A percentile compares a stretch with the other conserved stretches of the same genome.
These are phyloP conservation scores for Colletotrichum falcatum DNA, from an alignment of 2,329 filamentous ascomycete species.

Conservation along the genomic window DNA sequence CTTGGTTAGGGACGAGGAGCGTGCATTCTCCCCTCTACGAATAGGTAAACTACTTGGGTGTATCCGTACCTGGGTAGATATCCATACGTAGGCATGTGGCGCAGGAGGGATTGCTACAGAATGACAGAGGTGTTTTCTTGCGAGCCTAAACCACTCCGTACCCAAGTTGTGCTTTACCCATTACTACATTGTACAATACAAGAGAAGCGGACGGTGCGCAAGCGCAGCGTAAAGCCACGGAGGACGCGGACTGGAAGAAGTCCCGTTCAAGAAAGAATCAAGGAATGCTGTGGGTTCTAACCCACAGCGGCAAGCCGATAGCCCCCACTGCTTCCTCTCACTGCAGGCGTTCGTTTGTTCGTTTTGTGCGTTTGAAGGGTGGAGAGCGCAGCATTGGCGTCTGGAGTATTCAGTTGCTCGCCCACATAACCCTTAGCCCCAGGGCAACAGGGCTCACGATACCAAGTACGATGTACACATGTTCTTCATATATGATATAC, in stretches of 20 bases:
- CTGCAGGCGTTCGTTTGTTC: constrained; percentile 25
- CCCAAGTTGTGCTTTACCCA: background rate
- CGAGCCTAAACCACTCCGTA: background rate
- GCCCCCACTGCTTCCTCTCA: background rate
- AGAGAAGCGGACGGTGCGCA: background rate
- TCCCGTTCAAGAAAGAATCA: background rate
- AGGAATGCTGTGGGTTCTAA: background rate
- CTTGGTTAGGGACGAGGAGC: constrained; percentile 10
- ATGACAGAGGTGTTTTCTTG: background rate
- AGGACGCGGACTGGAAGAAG: background rate
- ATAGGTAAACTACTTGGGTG: background rate
- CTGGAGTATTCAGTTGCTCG: constrained; percentile 4
- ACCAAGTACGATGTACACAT: too few relatives aligned
- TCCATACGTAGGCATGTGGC: background rate
- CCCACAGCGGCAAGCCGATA: background rate
- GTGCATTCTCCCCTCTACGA: background rate
- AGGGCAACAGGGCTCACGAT: background rate
- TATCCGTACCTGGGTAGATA: too few relatives aligned
- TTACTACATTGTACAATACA: too few relatives aligned
- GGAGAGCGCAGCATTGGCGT: constrained; percentile 28
- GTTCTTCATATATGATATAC: too few relatives aligned
- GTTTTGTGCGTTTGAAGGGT: constrained; percentile 23
- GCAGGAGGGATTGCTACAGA: background rate
- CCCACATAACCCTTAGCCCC: background rate
- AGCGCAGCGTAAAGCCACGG: background rate